phyloP scores from a whole-genome alignment of 805 yeast genomes.

The Spathaspora hagerdaliae region DNA sequence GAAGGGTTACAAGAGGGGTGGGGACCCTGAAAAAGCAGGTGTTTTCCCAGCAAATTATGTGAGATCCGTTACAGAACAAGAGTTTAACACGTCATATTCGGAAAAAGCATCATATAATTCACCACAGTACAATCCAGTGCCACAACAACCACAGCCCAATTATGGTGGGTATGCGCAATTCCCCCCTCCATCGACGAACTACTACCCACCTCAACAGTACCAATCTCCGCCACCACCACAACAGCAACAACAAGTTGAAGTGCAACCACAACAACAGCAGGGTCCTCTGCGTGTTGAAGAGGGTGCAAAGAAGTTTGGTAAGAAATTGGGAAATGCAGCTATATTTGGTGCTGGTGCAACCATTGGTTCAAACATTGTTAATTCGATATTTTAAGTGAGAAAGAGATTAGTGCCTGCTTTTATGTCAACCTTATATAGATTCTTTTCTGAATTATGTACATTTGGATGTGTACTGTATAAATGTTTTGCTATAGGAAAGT shows the following conservation, averaged over 20 bases:
- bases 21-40: slow-evolving; percentile 49
- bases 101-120: slow-evolving; percentile 14
- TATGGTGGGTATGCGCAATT: slow-evolving; percentile 39
- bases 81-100: slow-evolving; percentile 19
- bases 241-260: slow-evolving; percentile 17
- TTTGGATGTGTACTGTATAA: too few relatives aligned
- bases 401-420: too few relatives aligned
- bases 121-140: slow-evolving; percentile 7
- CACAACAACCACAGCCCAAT: slow-evolving; percentile 23
- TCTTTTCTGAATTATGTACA: too few relatives aligned
- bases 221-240: slow-evolving; percentile 19
- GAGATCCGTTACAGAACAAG: slow-evolving; percentile 32
- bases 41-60: slow-evolving; percentile 92
- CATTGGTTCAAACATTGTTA: slow-evolving; percentile 77
- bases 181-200: slow-evolving; percentile 49
- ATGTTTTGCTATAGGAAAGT: too few relatives aligned
- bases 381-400: slow-evolving; percentile 53
- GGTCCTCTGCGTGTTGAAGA: slow-evolving; percentile 3
- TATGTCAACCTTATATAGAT: too few relatives aligned
- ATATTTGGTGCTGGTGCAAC: slow-evolving; percentile 97
- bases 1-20: slow-evolving; percentile 56
- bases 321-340: slow-evolving; percentile 87
- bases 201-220: slow-evolving; percentile 36
- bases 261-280: slow-evolving; percentile 17
- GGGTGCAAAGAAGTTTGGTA: slow-evolving; percentile 61